Evolutionary conservation across 2,329 filamentous ascomycete genomes (phyloP).

Genomic region (Fusarium hainanense): DNA sequence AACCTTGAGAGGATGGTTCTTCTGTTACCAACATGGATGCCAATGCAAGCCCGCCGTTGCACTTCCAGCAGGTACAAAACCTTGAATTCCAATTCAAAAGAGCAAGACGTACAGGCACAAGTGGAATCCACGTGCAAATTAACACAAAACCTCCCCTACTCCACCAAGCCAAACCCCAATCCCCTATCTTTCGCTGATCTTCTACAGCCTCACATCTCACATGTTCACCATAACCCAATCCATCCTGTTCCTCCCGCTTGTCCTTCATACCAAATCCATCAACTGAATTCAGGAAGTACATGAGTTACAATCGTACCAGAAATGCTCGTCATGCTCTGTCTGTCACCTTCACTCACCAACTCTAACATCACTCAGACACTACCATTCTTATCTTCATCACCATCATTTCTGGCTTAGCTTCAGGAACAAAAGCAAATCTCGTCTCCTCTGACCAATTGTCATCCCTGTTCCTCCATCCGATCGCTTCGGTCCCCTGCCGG

Average conservation of each 20-base stretch:
- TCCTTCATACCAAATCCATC: slow-evolving; percentile 12
- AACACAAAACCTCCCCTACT: slow-evolving; percentile 5
- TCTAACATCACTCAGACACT: neutral
- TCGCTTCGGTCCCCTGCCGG: slow-evolving; percentile 37
- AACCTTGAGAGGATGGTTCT: no score
- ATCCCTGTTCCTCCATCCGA: slow-evolving; percentile 2
- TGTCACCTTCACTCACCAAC: neutral
- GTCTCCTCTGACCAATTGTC: slow-evolving; percentile 40
- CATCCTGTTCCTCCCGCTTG: neutral
- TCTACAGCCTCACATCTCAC: slow-evolving; percentile 30
- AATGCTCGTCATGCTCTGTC: slow-evolving; percentile 3
- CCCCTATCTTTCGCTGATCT: neutral
- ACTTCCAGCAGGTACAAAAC: slow-evolving; percentile 6
- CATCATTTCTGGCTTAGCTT: neutral
- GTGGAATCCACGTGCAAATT: slow-evolving; percentile 13
- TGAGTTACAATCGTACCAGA: neutral
- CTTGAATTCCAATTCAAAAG: neutral
- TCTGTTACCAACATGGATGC: no score
- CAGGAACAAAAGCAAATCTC: slow-evolving; percentile 17
- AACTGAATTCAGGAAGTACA: neutral
- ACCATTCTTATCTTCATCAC: neutral
- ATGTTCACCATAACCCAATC: neutral
- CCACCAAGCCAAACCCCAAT: slow-evolving; percentile 15
- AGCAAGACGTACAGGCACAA: slow-evolving; percentile 20
- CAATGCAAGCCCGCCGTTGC: neutral